Percentiles rank a stretch among this genome's conserved stretches.
Evolutionary conservation across 2,329 filamentous ascomycete species (phyloP).

Genomic region (Dryadomyces quercus-mongolicae): DNA sequence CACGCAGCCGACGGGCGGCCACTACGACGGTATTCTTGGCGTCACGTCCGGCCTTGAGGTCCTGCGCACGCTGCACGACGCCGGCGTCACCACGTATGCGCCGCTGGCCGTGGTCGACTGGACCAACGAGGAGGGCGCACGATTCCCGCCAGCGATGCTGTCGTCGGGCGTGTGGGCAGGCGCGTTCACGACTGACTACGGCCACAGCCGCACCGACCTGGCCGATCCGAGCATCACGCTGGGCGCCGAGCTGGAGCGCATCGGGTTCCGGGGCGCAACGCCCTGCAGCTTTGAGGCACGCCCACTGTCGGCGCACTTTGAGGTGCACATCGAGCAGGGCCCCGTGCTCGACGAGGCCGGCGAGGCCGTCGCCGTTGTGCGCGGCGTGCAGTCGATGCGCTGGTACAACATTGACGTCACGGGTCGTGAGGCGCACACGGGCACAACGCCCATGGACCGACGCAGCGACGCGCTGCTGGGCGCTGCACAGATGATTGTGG

Average conservation of each 20-base stretch:
- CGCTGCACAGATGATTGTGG: conserved; percentile 53
- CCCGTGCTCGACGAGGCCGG: conserved; percentile 55
- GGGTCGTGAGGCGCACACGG: conserved; percentile 61
- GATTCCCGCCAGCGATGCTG: conserved; percentile 66
- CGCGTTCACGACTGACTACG: conserved; percentile 46
- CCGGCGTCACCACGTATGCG: conserved; percentile 54
- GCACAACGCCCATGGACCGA: conserved; percentile 47
- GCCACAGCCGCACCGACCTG: conserved; percentile 51
- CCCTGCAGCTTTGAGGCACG: conserved; percentile 44
- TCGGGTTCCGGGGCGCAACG: conserved; percentile 53
- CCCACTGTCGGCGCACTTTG: conserved; percentile 67
- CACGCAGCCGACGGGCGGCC: conserved; percentile 50
- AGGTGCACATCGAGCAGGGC: conserved; percentile 77
- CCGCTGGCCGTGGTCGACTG: conserved; percentile 67
- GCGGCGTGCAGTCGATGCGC: conserved; percentile 61
- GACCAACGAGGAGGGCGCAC: conserved; percentile 75
- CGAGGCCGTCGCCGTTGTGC: conserved; percentile 57
- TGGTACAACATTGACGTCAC: conserved; percentile 59
- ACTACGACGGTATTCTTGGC: conserved; percentile 69
- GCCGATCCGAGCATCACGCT: conserved; percentile 42
- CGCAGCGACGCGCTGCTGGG: conserved; percentile 20
- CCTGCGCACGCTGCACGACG: conserved; percentile 54
- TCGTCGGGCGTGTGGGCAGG: conserved; percentile 67
- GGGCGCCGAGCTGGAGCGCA: conserved; percentile 57
- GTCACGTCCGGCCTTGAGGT: conserved; percentile 63